Percentiles rank a stretch among this genome's conserved stretches.
These are phyloP conservation scores for Monilinia aucupariae DNA, from an alignment of 2,329 filamentous ascomycete species.

Conservation along the genomic window DNA sequence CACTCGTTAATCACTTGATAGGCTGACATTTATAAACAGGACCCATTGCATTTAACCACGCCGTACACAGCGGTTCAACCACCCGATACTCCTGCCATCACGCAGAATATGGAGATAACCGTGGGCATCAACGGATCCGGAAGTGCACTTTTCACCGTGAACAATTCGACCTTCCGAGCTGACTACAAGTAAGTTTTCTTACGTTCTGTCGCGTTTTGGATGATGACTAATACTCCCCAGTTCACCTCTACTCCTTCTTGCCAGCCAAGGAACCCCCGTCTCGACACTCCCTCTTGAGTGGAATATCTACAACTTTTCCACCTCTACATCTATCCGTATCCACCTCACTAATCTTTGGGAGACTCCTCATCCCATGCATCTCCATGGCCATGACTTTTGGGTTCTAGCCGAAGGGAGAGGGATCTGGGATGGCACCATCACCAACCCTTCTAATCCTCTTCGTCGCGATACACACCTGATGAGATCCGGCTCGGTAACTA, in stretches of 20 bases:
- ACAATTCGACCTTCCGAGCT: constrained; percentile 13
- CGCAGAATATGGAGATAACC: constrained; percentile 14
- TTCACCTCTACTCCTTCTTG: constrained; percentile 37
- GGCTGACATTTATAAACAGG: constrained; percentile 2
- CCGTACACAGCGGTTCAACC: constrained; percentile 5
- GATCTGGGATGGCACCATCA: constrained; percentile 31
- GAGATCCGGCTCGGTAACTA: constrained; percentile 31
- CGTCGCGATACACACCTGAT: constrained; percentile 48
- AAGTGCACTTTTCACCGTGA: constrained; percentile 10
- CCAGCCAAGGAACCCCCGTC: constrained; percentile 42
- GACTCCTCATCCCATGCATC: constrained; percentile 56
- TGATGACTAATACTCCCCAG: background rate
- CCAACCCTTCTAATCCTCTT: constrained; percentile 45
- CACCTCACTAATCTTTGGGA: constrained; percentile 39
- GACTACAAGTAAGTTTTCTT: constrained; percentile 12
- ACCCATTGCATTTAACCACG: constrained; percentile 8
- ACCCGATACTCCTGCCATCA: constrained; percentile 10
- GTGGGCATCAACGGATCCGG: constrained; percentile 10
- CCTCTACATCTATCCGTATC: background rate
- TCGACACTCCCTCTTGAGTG: constrained; percentile 43
- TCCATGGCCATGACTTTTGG: constrained; percentile 69
- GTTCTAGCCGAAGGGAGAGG: constrained; percentile 49
- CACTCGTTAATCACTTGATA: background rate
- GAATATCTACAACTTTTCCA: constrained; percentile 47
- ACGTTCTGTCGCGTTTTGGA: background rate